A percentile compares a stretch with the other conserved stretches of the same genome.
Evolutionary conservation across 2,329 filamentous ascomycete genomes (phyloP).

Genomic region (Calonectria montana): DNA sequence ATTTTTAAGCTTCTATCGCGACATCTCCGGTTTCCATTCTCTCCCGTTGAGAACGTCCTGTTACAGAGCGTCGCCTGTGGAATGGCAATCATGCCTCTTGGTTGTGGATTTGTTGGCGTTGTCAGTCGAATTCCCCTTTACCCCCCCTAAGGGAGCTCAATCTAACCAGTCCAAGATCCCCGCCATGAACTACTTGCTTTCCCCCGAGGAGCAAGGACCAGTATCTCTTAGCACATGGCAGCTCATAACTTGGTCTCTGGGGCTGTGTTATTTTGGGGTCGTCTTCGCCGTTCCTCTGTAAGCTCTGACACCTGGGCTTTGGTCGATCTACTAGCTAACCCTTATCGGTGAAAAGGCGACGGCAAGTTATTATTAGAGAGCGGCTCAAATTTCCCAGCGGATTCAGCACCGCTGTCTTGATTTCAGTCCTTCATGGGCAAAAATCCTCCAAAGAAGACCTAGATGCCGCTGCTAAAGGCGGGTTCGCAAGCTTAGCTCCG

Average conservation of each 20-base stretch:
- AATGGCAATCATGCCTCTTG: constrained; percentile 96
- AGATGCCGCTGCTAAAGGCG: constrained; percentile 51
- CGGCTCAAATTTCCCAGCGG: constrained; percentile 94
- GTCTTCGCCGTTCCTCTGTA: constrained; percentile 92
- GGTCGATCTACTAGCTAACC: constrained; percentile 10
- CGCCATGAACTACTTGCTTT: constrained; percentile 87
- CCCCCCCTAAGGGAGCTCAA: background rate
- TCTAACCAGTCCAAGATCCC: constrained; percentile 67
- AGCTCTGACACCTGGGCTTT: constrained; percentile 34
- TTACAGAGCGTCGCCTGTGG: constrained; percentile 96
- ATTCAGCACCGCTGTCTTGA: constrained; percentile 94
- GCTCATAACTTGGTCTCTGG: constrained; percentile 89
- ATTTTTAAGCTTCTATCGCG: constrained; percentile 85
- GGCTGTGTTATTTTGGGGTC: constrained; percentile 95
- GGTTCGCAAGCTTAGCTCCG: constrained; percentile 57
- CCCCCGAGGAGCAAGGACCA: constrained; percentile 81
- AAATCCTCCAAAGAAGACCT: constrained; percentile 48
- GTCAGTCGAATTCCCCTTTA: constrained; percentile 49
- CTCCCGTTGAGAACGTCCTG: constrained; percentile 94
- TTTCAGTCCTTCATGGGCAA: constrained; percentile 84
- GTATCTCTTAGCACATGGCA: constrained; percentile 79
- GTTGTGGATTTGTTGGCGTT: constrained; percentile 95
- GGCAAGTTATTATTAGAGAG: constrained; percentile 93
- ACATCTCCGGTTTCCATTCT: constrained; percentile 83
- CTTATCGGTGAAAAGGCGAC: constrained; percentile 60